Evolutionary conservation across 192 early-diverging fungal species (phyloP).

Genomic region (Obelidium mucronatum): DNA sequence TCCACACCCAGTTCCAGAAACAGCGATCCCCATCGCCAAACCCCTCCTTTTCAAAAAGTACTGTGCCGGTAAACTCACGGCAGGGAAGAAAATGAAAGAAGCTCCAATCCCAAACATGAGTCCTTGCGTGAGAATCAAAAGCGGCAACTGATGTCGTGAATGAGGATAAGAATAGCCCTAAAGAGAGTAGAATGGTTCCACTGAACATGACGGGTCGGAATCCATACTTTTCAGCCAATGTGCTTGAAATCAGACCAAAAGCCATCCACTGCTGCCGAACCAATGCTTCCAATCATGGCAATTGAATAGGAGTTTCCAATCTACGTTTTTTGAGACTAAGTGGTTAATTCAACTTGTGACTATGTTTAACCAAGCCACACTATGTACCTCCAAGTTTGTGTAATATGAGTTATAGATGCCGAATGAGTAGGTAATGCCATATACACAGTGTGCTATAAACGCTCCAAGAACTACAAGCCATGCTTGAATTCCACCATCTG

Average conservation of each 20-base stretch:
- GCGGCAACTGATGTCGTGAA: constrained; percentile 21
- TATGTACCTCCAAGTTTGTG: not conserved
- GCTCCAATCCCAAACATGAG: constrained; percentile 77
- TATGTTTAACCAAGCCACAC: no score
- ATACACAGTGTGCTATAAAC: constrained; percentile 17
- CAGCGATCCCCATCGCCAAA: constrained; percentile 74
- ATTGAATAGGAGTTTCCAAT: not conserved
- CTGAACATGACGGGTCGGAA: constrained; percentile 51
- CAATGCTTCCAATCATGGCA: constrained; percentile 15
- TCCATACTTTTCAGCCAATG: constrained; percentile 54
- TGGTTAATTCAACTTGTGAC: no score
- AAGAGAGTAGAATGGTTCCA: constrained; percentile 56
- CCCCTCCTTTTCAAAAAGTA: constrained; percentile 74
- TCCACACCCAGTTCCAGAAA: constrained; percentile 75
- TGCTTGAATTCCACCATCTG: constrained; percentile 9
- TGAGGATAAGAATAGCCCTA: constrained; percentile 5
- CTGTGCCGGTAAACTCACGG: constrained; percentile 68
- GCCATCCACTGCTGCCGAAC: not conserved
- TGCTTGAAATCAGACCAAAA: constrained; percentile 16
- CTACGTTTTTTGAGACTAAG: no score
- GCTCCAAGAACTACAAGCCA: constrained; percentile 4
- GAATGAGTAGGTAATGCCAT: constrained; percentile 1
- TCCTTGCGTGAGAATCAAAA: constrained; percentile 44
- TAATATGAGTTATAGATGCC: constrained; percentile 20
- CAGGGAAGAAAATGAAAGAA: constrained; percentile 70